Percentiles rank a stretch among this genome's conserved stretches.
phyloP scores from a whole-genome alignment of 2,329 filamentous ascomycete genomes.

The Chaetomium strumarium region DNA sequence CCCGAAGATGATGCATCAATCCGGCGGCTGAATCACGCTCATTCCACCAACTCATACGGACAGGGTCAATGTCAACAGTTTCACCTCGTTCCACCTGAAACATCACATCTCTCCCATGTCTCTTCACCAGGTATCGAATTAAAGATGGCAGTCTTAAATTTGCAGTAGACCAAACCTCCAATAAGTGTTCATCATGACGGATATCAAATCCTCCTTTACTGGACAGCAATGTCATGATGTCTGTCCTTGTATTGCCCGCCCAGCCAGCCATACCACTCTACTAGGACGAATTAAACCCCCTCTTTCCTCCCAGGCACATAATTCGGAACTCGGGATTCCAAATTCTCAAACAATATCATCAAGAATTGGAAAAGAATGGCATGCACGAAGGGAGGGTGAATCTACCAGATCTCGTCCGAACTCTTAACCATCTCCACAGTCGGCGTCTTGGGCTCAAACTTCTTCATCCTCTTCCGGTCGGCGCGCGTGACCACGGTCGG shows the following conservation, averaged over 20 bases:
- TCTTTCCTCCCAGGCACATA: background rate
- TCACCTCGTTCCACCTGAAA: too few species aligned
- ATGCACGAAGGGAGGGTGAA: background rate
- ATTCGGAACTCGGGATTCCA: background rate
- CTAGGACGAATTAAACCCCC: background rate
- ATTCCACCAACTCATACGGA: too few species aligned
- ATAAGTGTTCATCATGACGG: slow-evolving; percentile 4
- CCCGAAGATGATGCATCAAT: too few species aligned
- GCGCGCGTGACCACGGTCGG: slow-evolving; percentile 66
- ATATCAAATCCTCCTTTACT: slow-evolving; percentile 6
- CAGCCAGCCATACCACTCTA: background rate
- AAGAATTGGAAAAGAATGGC: background rate
- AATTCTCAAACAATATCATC: slow-evolving; percentile 2
- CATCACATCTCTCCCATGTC: too few species aligned
- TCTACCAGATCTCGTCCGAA: slow-evolving; percentile 59
- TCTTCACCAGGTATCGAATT: background rate
- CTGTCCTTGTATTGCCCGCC: background rate
- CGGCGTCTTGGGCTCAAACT: slow-evolving; percentile 57
- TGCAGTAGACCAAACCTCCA: background rate
- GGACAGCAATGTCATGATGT: background rate
- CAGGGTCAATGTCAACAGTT: too few species aligned
- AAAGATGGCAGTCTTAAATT: background rate
- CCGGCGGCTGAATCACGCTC: too few species aligned
- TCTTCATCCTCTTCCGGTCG: slow-evolving; percentile 64
- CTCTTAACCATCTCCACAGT: slow-evolving; percentile 56